These are phyloP conservation scores for Penicillium sp. DNA, from an alignment of 2,329 filamentous ascomycete genomes.

Conservation along the genomic window DNA sequence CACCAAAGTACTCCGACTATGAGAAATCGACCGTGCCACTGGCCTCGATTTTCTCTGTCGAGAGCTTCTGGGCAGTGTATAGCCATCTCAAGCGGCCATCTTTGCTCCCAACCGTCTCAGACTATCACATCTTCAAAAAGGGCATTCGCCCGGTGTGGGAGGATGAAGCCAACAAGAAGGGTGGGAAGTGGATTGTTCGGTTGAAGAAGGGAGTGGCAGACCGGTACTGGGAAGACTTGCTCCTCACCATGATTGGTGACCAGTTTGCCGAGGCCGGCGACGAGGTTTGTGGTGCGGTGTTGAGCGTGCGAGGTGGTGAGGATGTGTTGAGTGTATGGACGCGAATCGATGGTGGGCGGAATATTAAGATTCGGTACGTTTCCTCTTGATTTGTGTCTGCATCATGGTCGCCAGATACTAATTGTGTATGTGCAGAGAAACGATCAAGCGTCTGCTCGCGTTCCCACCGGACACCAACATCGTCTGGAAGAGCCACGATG, in stretches of 20 bases:
- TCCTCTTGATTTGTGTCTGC: no score
- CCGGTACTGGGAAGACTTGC: conserved; percentile 91
- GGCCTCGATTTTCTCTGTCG: conserved; percentile 71
- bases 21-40: conserved; percentile 92
- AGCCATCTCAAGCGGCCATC: conserved; percentile 85
- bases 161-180: conserved; percentile 91
- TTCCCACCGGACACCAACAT: conserved; percentile 86
- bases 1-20: conserved; percentile 95
- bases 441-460: conserved; percentile 80
- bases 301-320: conserved; percentile 91
- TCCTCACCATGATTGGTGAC: conserved; percentile 85
- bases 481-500: conserved; percentile 92
- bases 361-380: conserved; percentile 87
- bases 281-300: conserved; percentile 88
- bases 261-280: conserved; percentile 89
- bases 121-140: conserved; percentile 97
- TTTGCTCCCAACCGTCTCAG: conserved; percentile 79
- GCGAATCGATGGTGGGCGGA: conserved; percentile 82
- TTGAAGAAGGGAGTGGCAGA: conserved; percentile 97
- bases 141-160: conserved; percentile 97
- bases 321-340: conserved; percentile 98
- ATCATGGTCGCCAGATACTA: no score
- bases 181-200: conserved; percentile 95
- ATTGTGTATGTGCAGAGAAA: conserved; percentile 58
- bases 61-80: conserved; percentile 90